These are phyloP conservation scores for Arachnopeziza araneosa DNA, from an alignment of 2,329 filamentous ascomycete genomes.

Conservation along the genomic window DNA sequence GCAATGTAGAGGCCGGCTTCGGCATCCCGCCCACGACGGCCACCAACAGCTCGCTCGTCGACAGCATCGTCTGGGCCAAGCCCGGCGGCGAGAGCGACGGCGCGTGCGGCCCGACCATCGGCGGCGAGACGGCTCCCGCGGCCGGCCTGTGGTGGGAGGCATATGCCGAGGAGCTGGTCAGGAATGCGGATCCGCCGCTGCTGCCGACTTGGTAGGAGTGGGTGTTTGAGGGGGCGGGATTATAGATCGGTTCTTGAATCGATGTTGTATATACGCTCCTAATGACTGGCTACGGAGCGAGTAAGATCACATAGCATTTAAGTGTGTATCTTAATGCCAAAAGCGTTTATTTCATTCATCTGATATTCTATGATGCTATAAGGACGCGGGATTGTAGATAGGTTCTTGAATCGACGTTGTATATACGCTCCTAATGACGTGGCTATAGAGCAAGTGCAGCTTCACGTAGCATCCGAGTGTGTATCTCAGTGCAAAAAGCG, in stretches of 20 bases:
- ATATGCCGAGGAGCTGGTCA: slow-evolving; percentile 37
- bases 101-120: slow-evolving; percentile 30
- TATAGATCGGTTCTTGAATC: too few species aligned
- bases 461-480: too few species aligned
- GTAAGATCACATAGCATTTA: too few species aligned
- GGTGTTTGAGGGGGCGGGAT: not conserved
- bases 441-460: too few species aligned
- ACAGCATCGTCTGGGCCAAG: slow-evolving; percentile 42
- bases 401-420: too few species aligned
- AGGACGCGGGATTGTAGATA: not conserved
- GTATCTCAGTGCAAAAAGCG: too few species aligned
- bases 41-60: slow-evolving; percentile 33
- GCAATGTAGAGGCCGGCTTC: slow-evolving; percentile 39
- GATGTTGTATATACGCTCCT: too few species aligned
- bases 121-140: slow-evolving; percentile 30
- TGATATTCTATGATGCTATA: too few species aligned
- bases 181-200: slow-evolving; percentile 33
- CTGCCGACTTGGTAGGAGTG: slow-evolving; percentile 4
- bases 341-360: too few species aligned
- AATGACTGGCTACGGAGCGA: too few species aligned
- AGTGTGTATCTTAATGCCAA: too few species aligned
- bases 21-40: slow-evolving; percentile 33
- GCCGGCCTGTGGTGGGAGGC: slow-evolving; percentile 39
- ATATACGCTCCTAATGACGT: too few species aligned
- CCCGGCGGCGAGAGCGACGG: slow-evolving; percentile 41